Base-by-base conservation (phyloP, 1,284 basidiomycete species). In the Leucoagaricus sp. region DNA sequence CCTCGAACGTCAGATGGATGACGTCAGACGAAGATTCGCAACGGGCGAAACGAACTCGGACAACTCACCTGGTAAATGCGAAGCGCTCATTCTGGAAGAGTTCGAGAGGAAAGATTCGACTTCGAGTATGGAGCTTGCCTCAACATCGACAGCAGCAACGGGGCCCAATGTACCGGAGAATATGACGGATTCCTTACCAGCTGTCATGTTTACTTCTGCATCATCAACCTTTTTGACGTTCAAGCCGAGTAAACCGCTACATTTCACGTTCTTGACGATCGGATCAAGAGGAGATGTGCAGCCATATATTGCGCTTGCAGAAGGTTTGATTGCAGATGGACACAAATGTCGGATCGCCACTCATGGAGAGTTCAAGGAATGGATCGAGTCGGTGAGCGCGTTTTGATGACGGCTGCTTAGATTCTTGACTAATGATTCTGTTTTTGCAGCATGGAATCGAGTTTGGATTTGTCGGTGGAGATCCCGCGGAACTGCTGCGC, bases 281-380 rank as follows among this genome's bases (percentile, higher is more conserved):
- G 96, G 96, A 1, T 95, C 93, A 17, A 82, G 95, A 60, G 94
- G 94, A 45, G 94, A 96, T 69, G 94, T 96, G 8, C 94, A 96
- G 70, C 93, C 93, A 17, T 96, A 98, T 68, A 98, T 99, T 63
- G 89, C 96, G 1, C 80, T 99, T 9, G 93, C 92, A 33, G 96
- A 96, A 69, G 94, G 94, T 0, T 75, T 99, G 15, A 89, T 94
- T 74, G 86, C 87, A 1, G 94, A 98, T 67, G 94, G 94, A 0
- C 95, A 97, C 69, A 80, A 75, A 28, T 88, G 86, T 55, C 84
- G 86, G 59, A 96, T 97, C 59, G 94, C 94, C 3, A 95, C 94
- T 4, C 96, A 98, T 65, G 89, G 86, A 47, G 96, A 99, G 73
- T 99, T 96, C 73, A 85, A 87, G 70, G 86, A 89, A 40, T 99